Conservation (phyloP, 345 rosid genomes). For the Camelina neglecta region DNA sequence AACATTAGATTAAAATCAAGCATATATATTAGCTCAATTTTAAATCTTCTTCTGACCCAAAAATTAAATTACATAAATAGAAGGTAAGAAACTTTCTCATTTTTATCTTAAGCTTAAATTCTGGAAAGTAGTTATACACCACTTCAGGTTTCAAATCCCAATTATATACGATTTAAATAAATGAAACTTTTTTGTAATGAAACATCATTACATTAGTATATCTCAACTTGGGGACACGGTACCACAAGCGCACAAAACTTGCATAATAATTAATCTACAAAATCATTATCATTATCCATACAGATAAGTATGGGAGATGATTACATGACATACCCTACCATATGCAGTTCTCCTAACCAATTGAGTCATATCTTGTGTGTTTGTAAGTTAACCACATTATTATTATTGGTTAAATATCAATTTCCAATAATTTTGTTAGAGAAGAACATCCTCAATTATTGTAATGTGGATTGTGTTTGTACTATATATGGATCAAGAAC, state of each 20-base stretch:
- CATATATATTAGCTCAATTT: background rate
- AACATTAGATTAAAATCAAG: conserved; percentile 10
- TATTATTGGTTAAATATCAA: conserved; percentile 31
- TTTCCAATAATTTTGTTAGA: conserved; percentile 29
- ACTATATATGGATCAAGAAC: conserved; percentile 9
- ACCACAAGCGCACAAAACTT: conserved; percentile 43
- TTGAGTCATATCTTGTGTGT: conserved; percentile 25
- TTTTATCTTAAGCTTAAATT: background rate
- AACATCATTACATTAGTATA: conserved; percentile 14
- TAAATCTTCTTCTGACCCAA: no score
- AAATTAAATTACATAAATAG: background rate
- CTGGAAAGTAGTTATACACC: background rate
- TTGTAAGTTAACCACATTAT: conserved; percentile 40
- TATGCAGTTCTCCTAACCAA: conserved; percentile 36
- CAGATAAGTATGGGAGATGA: conserved; percentile 38
- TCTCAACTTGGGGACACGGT: conserved; percentile 29
- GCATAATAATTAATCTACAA: conserved; percentile 26
- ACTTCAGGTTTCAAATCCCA: background rate
- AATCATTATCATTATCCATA: conserved; percentile 36
- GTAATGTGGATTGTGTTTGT: conserved; percentile 35
- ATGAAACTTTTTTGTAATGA: background rate
- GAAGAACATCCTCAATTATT: conserved; percentile 38
- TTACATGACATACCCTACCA: conserved; percentile 43
- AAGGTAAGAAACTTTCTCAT: background rate
- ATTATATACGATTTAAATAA: background rate